These are phyloP conservation scores for Macrocybe gigantea DNA, from an alignment of 768 basidiomycete species.

Conservation along the genomic window DNA sequence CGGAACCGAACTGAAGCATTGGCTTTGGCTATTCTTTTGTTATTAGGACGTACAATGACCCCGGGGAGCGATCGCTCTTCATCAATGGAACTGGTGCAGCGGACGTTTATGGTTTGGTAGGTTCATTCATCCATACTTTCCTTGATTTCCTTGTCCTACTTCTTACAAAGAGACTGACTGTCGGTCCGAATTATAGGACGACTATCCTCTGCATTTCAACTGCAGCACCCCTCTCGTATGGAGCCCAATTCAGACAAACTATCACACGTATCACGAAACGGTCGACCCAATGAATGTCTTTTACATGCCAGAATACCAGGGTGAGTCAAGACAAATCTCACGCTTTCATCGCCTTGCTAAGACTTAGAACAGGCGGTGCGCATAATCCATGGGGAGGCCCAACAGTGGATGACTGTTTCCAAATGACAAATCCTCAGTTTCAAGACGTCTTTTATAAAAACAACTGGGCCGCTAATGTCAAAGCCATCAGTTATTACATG, in stretches of 20 bases:
- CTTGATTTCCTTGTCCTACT: background rate
- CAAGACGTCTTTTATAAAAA: constrained; percentile 74
- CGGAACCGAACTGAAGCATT: too few relatives aligned
- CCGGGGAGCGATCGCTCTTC: constrained; percentile 50
- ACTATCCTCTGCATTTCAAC: constrained; percentile 76
- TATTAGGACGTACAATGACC: constrained; percentile 60
- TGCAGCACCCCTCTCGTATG: constrained; percentile 68
- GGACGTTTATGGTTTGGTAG: too few relatives aligned
- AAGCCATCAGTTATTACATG: constrained; percentile 84
- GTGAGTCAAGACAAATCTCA: constrained; percentile 42
- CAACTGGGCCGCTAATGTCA: constrained; percentile 77
- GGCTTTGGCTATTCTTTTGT: too few relatives aligned
- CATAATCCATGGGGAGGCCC: too few relatives aligned
- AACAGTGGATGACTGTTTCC: background rate
- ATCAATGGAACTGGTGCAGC: constrained; percentile 52
- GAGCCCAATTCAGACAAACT: constrained; percentile 58
- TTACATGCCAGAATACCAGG: constrained; percentile 76
- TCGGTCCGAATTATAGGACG: constrained; percentile 73
- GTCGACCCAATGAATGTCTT: constrained; percentile 51
- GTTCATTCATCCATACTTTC: constrained; percentile 18
- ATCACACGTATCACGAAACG: constrained; percentile 55
- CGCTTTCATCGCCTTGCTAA: too few relatives aligned
- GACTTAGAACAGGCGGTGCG: too few relatives aligned
- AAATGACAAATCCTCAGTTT: constrained; percentile 67
- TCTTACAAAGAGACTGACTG: constrained; percentile 44